These are phyloP conservation scores for Paramecium bursaria DNA, from an alignment of 73 alveolate genomes.

Conservation along the genomic window DNA sequence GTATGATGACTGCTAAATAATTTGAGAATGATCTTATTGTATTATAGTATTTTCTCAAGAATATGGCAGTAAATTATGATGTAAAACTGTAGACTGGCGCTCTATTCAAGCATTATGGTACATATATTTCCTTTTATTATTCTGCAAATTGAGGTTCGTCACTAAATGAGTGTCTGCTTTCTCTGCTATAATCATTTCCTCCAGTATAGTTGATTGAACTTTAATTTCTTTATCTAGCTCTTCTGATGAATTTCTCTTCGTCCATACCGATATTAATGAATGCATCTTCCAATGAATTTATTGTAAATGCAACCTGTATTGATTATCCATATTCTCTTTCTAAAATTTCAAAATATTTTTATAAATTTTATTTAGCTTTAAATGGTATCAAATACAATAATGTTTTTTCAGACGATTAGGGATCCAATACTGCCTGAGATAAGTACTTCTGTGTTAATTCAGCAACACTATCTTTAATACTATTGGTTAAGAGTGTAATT, in stretches of 20 bases:
- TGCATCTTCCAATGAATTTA: constrained; percentile 70
- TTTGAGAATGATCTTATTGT: constrained; percentile 59
- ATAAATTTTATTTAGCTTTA: constrained; percentile 1
- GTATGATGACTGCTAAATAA: constrained; percentile 51
- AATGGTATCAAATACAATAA: constrained; percentile 28
- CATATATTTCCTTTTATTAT: background rate
- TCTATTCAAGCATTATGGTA: constrained; percentile 38
- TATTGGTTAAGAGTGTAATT: constrained; percentile 47
- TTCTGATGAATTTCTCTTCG: constrained; percentile 49
- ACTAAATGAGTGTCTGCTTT: too few relatives aligned
- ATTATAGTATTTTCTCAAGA: constrained; percentile 52
- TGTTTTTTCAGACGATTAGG: constrained; percentile 26
- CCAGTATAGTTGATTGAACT: constrained; percentile 14
- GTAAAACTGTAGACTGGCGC: constrained; percentile 60
- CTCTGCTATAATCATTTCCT: background rate
- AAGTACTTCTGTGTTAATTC: background rate
- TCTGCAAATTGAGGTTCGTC: constrained; percentile 39
- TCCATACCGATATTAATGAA: constrained; percentile 66
- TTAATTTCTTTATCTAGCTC: background rate
- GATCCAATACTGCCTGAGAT: constrained; percentile 18
- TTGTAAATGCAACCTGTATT: constrained; percentile 12
- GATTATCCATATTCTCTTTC: background rate
- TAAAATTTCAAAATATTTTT: background rate
- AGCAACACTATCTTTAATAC: background rate
- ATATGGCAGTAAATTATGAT: constrained; percentile 39